A percentile compares a stretch with the other conserved stretches of the same genome.
Evolutionary conservation across 1,284 basidiomycete species (phyloP).

Genomic region (Rhodotorula sp.): DNA sequence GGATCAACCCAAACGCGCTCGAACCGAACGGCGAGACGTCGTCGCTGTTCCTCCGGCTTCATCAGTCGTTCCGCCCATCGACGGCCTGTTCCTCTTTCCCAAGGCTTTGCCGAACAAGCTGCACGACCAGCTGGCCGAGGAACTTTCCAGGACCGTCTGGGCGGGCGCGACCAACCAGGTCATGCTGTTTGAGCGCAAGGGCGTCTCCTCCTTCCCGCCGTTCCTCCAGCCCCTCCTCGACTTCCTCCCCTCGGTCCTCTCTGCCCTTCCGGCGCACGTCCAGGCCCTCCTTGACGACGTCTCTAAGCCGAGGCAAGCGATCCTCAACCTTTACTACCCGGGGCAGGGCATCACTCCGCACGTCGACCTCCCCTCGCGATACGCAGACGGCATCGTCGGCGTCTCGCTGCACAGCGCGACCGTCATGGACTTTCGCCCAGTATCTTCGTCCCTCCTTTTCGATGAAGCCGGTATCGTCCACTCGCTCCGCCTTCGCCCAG

Average conservation of each 20-base stretch:
- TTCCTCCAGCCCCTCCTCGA: slow-evolving; percentile 61
- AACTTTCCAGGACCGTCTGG: slow-evolving; percentile 17
- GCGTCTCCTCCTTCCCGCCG: slow-evolving; percentile 55
- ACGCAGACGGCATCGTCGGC: slow-evolving; percentile 76
- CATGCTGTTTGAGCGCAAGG: slow-evolving; percentile 66
- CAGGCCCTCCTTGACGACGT: slow-evolving; percentile 58
- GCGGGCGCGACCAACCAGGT: slow-evolving; percentile 49
- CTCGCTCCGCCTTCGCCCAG: slow-evolving; percentile 59
- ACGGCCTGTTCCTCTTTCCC: slow-evolving; percentile 37
- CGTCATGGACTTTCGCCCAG: slow-evolving; percentile 65
- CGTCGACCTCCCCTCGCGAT: slow-evolving; percentile 71
- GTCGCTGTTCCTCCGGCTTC: not conserved
- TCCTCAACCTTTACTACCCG: slow-evolving; percentile 73
- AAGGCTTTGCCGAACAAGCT: slow-evolving; percentile 28
- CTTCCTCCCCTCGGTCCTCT: slow-evolving; percentile 58
- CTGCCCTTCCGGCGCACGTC: slow-evolving; percentile 53
- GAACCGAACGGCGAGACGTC: not conserved
- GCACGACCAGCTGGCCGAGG: slow-evolving; percentile 18
- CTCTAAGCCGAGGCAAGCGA: slow-evolving; percentile 64
- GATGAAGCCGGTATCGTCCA: not conserved
- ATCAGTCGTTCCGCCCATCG: slow-evolving; percentile 18
- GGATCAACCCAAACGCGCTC: not conserved
- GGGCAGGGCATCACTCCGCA: slow-evolving; percentile 78
- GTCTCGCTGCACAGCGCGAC: slow-evolving; percentile 71
- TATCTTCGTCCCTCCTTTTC: not conserved